Conservation (phyloP, 495 filamentous ascomycete genomes). For the Aspergillus campestris region DNA sequence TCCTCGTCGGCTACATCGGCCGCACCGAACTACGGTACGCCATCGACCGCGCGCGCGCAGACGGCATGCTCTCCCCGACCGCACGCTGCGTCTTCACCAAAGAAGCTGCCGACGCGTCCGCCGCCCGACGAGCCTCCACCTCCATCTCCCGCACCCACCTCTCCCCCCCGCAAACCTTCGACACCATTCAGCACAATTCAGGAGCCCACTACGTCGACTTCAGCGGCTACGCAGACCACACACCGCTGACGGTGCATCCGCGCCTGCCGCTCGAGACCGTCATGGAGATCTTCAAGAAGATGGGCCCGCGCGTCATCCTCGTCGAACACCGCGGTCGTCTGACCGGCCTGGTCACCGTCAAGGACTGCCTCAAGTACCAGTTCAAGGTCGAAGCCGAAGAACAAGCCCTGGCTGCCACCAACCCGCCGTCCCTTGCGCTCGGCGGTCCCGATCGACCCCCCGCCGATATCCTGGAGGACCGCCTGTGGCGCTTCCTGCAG, state of each 20-base stretch:
- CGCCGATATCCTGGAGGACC: constrained; percentile 47
- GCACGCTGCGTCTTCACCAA: constrained; percentile 74
- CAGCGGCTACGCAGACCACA: constrained; percentile 79
- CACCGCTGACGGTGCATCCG: constrained; percentile 85
- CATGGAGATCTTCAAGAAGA: constrained; percentile 98
- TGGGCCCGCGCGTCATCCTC: constrained; percentile 87
- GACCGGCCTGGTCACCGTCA: constrained; percentile 83
- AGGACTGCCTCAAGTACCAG: constrained; percentile 96
- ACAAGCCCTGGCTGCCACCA: constrained; percentile 46
- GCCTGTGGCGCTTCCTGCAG: constrained; percentile 59
- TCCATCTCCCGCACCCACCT: constrained; percentile 13
- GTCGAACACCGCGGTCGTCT: constrained; percentile 84
- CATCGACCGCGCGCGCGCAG: constrained; percentile 72
- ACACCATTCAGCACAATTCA: constrained; percentile 50
- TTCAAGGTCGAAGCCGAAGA: constrained; percentile 93
- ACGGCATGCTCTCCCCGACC: constrained; percentile 58
- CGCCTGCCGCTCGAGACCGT: constrained; percentile 90
- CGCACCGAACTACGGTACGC: constrained; percentile 90
- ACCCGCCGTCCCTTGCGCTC: constrained; percentile 34
- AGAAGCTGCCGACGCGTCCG: constrained; percentile 38
- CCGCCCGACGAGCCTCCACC: constrained; percentile 27
- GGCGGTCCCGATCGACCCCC: constrained; percentile 24
- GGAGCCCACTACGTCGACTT: constrained; percentile 66
- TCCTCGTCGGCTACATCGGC: constrained; percentile 86
- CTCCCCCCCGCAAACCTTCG: constrained; percentile 51